These are phyloP conservation scores for Boletus sp. DNA, from an alignment of 1,284 basidiomycete genomes.

Conservation along the genomic window DNA sequence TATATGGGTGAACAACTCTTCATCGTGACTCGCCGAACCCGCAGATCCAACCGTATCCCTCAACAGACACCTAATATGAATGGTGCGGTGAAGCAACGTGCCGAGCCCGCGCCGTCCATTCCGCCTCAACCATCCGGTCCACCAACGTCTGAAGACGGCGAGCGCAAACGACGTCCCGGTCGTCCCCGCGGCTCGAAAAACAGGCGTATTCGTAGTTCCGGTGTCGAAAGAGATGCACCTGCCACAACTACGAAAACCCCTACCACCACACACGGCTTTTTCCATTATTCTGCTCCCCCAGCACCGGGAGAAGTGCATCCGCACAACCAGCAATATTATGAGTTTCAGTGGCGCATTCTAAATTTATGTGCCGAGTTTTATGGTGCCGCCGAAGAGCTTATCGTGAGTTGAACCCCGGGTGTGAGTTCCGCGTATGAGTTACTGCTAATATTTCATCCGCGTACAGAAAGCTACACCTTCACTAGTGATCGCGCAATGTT, in stretches of 20 bases:
- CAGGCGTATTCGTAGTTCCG: constrained; percentile 45
- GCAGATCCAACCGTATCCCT: constrained; percentile 25
- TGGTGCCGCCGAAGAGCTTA: constrained; percentile 75
- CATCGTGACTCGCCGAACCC: constrained; percentile 6
- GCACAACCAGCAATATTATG: constrained; percentile 73
- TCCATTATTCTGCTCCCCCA: constrained; percentile 30
- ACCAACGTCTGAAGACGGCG: constrained; percentile 24
- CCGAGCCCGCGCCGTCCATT: constrained; percentile 16
- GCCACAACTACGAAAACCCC: constrained; percentile 22
- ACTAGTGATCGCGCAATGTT: constrained; percentile 72
- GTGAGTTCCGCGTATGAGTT: constrained; percentile 9
- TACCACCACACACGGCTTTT: constrained; percentile 25
- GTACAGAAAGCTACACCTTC: constrained; percentile 67
- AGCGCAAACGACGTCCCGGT: constrained; percentile 63
- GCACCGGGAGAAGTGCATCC: constrained; percentile 47
- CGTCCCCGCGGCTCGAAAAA: constrained; percentile 75
- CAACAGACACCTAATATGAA: constrained; percentile 18
- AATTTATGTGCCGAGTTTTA: constrained; percentile 81
- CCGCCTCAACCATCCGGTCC: constrained; percentile 21
- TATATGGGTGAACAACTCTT: constrained; percentile 1
- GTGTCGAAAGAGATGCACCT: constrained; percentile 28
- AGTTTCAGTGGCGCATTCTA: constrained; percentile 79
- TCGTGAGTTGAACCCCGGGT: constrained; percentile 48
- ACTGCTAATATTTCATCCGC: constrained; percentile 9
- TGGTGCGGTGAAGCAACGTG: constrained; percentile 21